Base-by-base conservation (phyloP, 305 asterid species). In the Solanum aculeatissimum region DNA sequence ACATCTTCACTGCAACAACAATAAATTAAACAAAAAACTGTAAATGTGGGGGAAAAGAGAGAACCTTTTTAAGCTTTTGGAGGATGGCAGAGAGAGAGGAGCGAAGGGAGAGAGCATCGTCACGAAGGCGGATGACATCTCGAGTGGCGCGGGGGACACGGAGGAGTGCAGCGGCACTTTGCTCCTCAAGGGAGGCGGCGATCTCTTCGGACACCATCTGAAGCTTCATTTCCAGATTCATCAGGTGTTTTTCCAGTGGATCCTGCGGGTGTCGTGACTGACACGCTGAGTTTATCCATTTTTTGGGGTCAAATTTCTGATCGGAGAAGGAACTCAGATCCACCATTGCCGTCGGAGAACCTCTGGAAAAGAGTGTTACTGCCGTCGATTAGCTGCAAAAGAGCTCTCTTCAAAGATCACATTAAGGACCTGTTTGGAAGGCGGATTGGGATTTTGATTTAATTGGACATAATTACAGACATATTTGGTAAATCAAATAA, bases 181-280 rank as follows among this genome's bases (percentile, higher is more conserved):
- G 99, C 89, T 97, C 99, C 89, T 97, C 99, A 57, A 97, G 96
- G 54, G 98, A 91, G 78, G 96, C 90, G 84, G 97, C 92, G 93
- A 97, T 97, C 94, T 97, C 98, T 89, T 97, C 99, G 66, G 98
- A 97, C 47, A 89, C 89, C 95, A 95, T 93, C 88, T 95, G 98
- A 84, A 97, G 95, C 94, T 93, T 97, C 98, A 94, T 95, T 86
- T 97, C 99, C 88, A 95, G 98, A 94, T 97, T 98, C 90, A 93
- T 93, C 83, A 97, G 82, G 86, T 94, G 98, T 90, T 94, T 97
- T 86, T 94, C 99, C 38, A 95, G 85, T 19, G 98, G 95, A 81
- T 95, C 98, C 92, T 95, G 95, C 21, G 97, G 94, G 70, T 95
- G 97, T 62, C 94, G 91, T 85, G 97, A 93, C 89, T 93, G 97